phyloP scores from a whole-genome alignment of 176 grass and related monocot species.

The Rhipidocladum racemiflorum region DNA sequence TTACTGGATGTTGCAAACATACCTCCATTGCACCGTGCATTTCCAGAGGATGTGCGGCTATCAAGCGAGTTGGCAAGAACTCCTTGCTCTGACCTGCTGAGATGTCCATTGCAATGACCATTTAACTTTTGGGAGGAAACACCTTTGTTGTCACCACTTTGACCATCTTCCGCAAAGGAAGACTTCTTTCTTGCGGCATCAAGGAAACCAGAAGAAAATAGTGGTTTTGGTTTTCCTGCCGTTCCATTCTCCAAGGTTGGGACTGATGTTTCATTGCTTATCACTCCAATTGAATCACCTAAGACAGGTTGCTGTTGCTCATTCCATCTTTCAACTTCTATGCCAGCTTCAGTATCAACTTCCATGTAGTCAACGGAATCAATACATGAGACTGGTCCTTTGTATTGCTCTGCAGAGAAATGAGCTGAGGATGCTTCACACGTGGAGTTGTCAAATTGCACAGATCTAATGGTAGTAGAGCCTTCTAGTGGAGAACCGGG shows the following conservation, averaged over 20 bases:
- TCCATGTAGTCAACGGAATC: slow-evolving; percentile 51
- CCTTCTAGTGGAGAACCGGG: slow-evolving; percentile 23
- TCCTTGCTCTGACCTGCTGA: slow-evolving; percentile 31
- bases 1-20: slow-evolving; percentile 14
- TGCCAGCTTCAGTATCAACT: slow-evolving; percentile 37
- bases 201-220: slow-evolving; percentile 59
- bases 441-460: slow-evolving; percentile 6
- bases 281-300: slow-evolving; percentile 28
- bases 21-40: slow-evolving; percentile 41
- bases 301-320: background rate
- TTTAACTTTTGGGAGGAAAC: slow-evolving; percentile 34
- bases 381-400: slow-evolving; percentile 27
- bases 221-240: slow-evolving; percentile 42
- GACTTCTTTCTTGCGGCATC: slow-evolving; percentile 54
- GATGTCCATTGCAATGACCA: slow-evolving; percentile 43
- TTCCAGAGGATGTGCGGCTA: slow-evolving; percentile 22
- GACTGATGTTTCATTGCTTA: slow-evolving; percentile 9
- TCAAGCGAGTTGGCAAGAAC: slow-evolving; percentile 12
- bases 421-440: slow-evolving; percentile 37
- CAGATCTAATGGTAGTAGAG: slow-evolving; percentile 19
- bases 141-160: slow-evolving; percentile 13
- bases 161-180: slow-evolving; percentile 29
- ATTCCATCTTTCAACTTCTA: slow-evolving; percentile 26
- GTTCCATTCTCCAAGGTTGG: slow-evolving; percentile 33
- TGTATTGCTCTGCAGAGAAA: slow-evolving; percentile 26